phyloP scores from a whole-genome alignment of 345 rosid species.

The Salix brachista region DNA sequence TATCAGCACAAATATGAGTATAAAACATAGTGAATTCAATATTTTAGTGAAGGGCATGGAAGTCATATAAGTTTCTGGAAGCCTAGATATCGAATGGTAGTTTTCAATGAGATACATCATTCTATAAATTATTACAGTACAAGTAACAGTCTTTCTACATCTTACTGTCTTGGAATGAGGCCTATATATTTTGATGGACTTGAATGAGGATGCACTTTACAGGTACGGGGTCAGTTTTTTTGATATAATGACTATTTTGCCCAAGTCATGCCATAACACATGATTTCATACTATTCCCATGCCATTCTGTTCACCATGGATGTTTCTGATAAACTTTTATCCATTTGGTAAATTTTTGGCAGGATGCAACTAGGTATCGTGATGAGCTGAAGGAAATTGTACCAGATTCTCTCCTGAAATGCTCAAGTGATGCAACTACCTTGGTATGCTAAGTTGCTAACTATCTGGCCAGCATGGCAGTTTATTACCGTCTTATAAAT shows the following conservation, averaged over 20 bases:
- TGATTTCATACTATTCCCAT: not conserved
- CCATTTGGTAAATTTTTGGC: constrained; percentile 15
- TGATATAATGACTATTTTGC: not conserved
- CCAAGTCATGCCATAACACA: not conserved
- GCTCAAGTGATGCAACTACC: constrained; percentile 70
- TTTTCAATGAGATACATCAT: not conserved
- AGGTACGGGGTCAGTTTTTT: not conserved
- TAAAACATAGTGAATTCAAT: not conserved
- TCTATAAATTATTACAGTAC: not conserved
- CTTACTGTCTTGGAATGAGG: not conserved
- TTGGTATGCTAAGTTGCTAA: constrained; percentile 41
- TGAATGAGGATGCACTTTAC: not conserved
- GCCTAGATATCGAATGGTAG: not conserved
- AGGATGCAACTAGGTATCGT: constrained; percentile 61
- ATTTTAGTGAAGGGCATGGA: not conserved
- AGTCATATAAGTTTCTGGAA: not conserved
- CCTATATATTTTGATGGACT: not conserved
- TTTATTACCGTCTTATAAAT: not conserved
- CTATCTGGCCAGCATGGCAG: not conserved
- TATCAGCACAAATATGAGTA: not conserved
- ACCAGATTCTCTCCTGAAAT: constrained; percentile 55
- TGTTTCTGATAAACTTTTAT: not conserved
- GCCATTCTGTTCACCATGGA: not conserved
- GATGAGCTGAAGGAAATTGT: constrained; percentile 58
- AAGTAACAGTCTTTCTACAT: not conserved